Base-by-base conservation (phyloP, 2,329 filamentous ascomycete genomes). In the Blastomyces parvus region DNA sequence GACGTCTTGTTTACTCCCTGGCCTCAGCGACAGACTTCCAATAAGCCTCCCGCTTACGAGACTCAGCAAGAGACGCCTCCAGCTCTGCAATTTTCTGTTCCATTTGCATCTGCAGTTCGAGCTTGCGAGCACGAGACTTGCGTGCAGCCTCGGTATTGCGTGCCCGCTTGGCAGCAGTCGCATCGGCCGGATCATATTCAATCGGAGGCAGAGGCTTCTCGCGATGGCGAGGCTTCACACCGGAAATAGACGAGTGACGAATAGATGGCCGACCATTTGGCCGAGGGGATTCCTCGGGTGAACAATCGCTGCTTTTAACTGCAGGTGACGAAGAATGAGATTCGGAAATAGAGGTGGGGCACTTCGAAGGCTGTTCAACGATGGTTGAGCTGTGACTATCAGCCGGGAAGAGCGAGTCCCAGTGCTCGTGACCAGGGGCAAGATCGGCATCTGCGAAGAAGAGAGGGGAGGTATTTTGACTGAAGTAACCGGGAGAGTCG, bases 101-200 rank as follows among this genome's bases (percentile, higher is more conserved):
- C 56, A 96, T 81, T 64, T 86, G 84, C 63, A 89, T 86, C 65
- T 93, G 82, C 69, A 87, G 84, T 73, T 88, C 83, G 63, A 90
- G 86, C 80, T 96, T 96, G 68, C 91, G 88, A 72, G 91, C 88
- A 61, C 93, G 88, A 64, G 91, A 96, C 79, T 96, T 96, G 68
- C 93, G 91, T 70, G 93, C 93, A 22, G 93, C 93, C 74, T 95
- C 84, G 9, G 91, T 96, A 76, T 97, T 97, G 69, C 91, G 88
- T 60, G 91, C 92, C 74, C 93, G 89, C 86, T 97, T 97, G 82
- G 92, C 84, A 25, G 90, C 91, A n/a, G 88, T 75, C 11, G 83
- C 84, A 71, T 97, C 92, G 52, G 70, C 78, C 0, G 86, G 84
- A 69, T 97, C 90, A 46, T 91, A 84, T 65, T 88, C 79, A 73